phyloP scores from a whole-genome alignment of 768 basidiomycete genomes.

The Rhizopogon vulgaris region DNA sequence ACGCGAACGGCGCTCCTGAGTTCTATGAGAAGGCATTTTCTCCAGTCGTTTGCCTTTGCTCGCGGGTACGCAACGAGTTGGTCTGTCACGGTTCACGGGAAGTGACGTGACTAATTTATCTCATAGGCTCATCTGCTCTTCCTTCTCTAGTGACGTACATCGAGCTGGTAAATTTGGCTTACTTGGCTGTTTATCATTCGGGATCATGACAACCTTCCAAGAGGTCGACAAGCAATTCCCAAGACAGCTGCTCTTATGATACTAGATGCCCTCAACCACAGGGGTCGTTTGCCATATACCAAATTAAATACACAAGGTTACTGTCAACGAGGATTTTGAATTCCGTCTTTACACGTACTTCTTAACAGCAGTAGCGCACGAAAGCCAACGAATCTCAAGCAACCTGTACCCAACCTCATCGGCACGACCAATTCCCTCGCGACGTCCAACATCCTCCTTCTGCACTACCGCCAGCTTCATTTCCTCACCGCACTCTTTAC shows the following conservation, averaged over 20 bases:
- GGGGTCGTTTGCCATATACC: no score
- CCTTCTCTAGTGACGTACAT: no score
- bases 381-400: constrained; percentile 68
- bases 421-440: constrained; percentile 54
- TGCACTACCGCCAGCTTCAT: constrained; percentile 41
- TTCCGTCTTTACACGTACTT: not conserved
- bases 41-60: not conserved
- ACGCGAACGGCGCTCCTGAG: not conserved
- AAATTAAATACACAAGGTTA: no score
- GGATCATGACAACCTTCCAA: no score
- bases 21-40: constrained; percentile 14
- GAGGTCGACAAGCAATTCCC: no score
- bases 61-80: not conserved
- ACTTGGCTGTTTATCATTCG: no score
- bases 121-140: no score
- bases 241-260: no score
- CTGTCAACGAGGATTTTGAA: no score
- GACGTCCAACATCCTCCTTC: constrained; percentile 40
- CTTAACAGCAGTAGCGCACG: not conserved
- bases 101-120: no score
- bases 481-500: not conserved
- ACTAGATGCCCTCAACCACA: no score
- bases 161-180: no score
- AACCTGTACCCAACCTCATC: constrained; percentile 66
- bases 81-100: not conserved